Conservation (phyloP, 2,329 filamentous ascomycete genomes). For the Aspergillus melleus region DNA sequence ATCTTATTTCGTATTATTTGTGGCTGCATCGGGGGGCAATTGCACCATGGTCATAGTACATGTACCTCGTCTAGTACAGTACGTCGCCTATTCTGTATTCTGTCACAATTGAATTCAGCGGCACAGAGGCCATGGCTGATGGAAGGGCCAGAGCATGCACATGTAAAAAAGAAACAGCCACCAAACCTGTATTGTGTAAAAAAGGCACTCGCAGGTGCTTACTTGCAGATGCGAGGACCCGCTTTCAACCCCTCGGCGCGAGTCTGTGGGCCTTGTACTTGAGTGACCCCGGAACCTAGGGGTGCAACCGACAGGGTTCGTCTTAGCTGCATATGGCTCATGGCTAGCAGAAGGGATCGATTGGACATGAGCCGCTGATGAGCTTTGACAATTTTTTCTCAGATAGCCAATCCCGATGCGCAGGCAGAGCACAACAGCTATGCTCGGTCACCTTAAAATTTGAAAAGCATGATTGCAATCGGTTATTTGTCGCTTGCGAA, state of each 20-base stretch:
- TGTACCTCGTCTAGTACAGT: neutral
- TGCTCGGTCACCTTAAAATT: constrained; percentile 28
- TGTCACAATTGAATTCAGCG: neutral
- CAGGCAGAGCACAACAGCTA: constrained; percentile 15
- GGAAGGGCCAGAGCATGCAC: neutral
- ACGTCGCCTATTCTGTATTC: neutral
- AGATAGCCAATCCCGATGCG: constrained; percentile 27
- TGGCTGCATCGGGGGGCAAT: neutral
- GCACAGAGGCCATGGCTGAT: neutral
- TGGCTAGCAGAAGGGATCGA: constrained; percentile 20
- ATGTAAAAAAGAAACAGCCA: constrained; percentile 5
- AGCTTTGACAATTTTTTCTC: constrained; percentile 23
- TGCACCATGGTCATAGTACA: neutral
- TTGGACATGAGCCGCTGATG: constrained; percentile 27
- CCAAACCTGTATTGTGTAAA: constrained; percentile 6
- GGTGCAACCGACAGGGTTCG: constrained; percentile 17
- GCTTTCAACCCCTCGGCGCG: constrained; percentile 12
- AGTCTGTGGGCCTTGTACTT: constrained; percentile 12
- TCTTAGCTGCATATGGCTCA: constrained; percentile 32
- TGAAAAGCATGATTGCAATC: constrained; percentile 17
- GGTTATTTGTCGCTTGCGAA: constrained; percentile 36
- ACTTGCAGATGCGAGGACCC: constrained; percentile 28
- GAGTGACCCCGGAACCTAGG: constrained; percentile 12
- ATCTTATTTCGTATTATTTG: neutral
- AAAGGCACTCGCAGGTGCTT: constrained; percentile 18